Evolutionary conservation across 2,329 filamentous ascomycete species (phyloP).

Genomic region (Fusarium musae): DNA sequence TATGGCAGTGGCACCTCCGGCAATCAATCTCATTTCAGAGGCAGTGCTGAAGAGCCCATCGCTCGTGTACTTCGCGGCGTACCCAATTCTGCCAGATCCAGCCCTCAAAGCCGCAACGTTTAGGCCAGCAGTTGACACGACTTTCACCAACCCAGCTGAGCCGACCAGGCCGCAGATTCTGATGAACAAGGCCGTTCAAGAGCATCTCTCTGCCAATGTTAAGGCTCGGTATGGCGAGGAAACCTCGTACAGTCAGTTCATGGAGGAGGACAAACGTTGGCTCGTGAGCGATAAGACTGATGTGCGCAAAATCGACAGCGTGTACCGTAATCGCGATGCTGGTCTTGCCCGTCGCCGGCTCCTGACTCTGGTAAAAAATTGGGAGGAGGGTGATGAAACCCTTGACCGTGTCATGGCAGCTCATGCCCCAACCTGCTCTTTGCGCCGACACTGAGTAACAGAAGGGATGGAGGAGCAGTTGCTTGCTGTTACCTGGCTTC

Average conservation of each 20-base stretch:
- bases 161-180: constrained; percentile 42
- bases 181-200: constrained; percentile 45
- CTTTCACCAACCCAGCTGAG: constrained; percentile 40
- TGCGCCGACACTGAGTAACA: constrained; percentile 27
- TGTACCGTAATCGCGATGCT: constrained; percentile 56
- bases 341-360: constrained; percentile 50
- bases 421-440: constrained; percentile 44
- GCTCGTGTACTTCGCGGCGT: constrained; percentile 52
- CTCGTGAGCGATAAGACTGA: constrained; percentile 53
- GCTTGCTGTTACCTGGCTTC: background rate
- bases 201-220: constrained; percentile 48
- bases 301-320: constrained; percentile 56
- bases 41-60: constrained; percentile 46
- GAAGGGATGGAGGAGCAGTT: background rate
- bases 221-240: constrained; percentile 46
- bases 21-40: constrained; percentile 43
- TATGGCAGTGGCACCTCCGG: constrained; percentile 48
- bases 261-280: constrained; percentile 53
- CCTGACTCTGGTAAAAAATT: constrained; percentile 52
- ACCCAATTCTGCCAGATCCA: constrained; percentile 51
- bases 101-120: constrained; percentile 40
- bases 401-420: constrained; percentile 51
- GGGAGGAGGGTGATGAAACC: constrained; percentile 54
- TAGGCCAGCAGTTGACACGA: constrained; percentile 44
- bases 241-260: constrained; percentile 47